Conservation (phyloP, 169 alveolate species). For the Babesia ovis region DNA sequence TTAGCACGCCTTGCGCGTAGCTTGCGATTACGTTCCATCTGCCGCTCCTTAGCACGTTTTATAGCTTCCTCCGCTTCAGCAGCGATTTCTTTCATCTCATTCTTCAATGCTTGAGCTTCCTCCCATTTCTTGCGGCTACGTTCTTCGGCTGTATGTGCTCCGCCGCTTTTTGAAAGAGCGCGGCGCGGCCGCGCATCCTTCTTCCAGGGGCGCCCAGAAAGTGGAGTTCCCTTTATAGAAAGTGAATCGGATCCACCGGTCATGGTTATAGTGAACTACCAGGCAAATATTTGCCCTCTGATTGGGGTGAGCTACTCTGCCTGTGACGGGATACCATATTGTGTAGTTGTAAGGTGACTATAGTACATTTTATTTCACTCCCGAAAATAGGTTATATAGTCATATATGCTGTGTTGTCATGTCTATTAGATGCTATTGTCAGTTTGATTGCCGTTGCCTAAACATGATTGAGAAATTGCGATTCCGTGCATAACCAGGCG, state of each 20-base stretch:
- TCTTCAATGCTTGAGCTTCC: slow-evolving; percentile 30
- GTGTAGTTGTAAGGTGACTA: background rate
- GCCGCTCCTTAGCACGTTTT: slow-evolving; percentile 24
- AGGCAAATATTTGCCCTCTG: background rate
- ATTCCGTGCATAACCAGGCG: too few species aligned
- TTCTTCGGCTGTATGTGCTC: slow-evolving; percentile 20
- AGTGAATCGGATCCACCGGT: slow-evolving; percentile 7
- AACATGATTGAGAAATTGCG: too few species aligned
- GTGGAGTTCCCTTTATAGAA: slow-evolving; percentile 64
- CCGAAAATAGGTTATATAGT: too few species aligned
- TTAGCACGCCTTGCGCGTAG: slow-evolving; percentile 33
- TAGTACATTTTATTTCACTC: background rate
- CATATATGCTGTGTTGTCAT: too few species aligned
- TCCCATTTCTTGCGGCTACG: slow-evolving; percentile 56
- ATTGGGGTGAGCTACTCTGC: background rate
- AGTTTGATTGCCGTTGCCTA: too few species aligned
- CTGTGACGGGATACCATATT: background rate
- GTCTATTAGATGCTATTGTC: too few species aligned
- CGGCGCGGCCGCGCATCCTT: slow-evolving; percentile 49
- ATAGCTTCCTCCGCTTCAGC: slow-evolving; percentile 52
- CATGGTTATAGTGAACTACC: background rate
- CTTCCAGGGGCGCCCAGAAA: slow-evolving; percentile 70
- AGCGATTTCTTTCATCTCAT: slow-evolving; percentile 48
- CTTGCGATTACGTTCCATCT: slow-evolving; percentile 16
- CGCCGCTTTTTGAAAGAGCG: slow-evolving; percentile 24